phyloP scores from a whole-genome alignment of 306 rosid species.

The Clitoria ternatea region DNA sequence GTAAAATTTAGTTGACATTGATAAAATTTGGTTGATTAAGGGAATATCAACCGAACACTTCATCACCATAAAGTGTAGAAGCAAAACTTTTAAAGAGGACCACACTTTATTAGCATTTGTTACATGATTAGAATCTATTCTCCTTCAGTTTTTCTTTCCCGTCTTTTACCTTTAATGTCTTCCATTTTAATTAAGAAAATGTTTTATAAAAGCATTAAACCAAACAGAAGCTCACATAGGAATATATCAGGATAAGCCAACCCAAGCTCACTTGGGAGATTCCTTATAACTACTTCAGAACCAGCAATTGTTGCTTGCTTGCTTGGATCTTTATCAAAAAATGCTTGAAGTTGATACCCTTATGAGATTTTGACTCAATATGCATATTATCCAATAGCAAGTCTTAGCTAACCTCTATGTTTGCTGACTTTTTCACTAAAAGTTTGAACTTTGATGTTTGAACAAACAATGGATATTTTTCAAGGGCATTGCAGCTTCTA shows the following conservation, averaged over 20 bases:
- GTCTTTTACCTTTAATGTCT: background rate
- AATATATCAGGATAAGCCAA: slow-evolving; percentile 33
- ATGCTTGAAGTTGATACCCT: slow-evolving; percentile 27
- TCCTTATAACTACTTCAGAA: slow-evolving; percentile 25
- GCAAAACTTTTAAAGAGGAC: slow-evolving; percentile 15
- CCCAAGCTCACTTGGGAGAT: slow-evolving; percentile 17
- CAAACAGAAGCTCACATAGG: background rate
- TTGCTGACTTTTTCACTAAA: background rate
- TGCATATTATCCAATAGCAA: slow-evolving; percentile 14
- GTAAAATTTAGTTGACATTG: too few relatives aligned
- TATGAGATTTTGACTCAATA: slow-evolving; percentile 31
- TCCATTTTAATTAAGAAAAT: background rate
- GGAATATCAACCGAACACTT: background rate
- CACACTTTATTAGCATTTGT: slow-evolving; percentile 14
- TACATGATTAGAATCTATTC: slow-evolving; percentile 29
- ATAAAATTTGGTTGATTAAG: too few relatives aligned
- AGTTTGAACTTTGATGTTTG: background rate
- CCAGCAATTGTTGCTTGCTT: slow-evolving; percentile 29
- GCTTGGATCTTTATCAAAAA: slow-evolving; percentile 35
- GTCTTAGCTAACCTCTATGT: background rate
- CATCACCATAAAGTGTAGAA: background rate
- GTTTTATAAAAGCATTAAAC: background rate
- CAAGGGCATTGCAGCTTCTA: background rate
- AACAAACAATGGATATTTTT: background rate
- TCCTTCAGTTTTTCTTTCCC: slow-evolving; percentile 14